These are phyloP conservation scores for Thuidium tamariscinum DNA, from an alignment of 225 moss, liverwort and hornwort species.

Conservation along the genomic window DNA sequence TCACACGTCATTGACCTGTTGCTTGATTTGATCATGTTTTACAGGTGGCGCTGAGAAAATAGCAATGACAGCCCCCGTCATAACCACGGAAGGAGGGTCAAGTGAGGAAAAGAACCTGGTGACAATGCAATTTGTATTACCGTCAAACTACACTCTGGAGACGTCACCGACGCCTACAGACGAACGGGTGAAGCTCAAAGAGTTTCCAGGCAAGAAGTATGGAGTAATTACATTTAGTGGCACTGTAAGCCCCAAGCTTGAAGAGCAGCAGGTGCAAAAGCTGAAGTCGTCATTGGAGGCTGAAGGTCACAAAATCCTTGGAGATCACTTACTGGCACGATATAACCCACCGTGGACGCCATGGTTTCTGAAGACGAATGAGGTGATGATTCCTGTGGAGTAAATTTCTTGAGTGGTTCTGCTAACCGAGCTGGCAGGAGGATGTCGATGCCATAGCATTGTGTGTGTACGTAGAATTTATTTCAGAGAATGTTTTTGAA, in stretches of 20 bases:
- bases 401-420: not conserved
- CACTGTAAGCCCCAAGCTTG: conserved; percentile 31
- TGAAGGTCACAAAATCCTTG: conserved; percentile 59
- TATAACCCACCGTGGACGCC: conserved; percentile 97
- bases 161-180: conserved; percentile 78
- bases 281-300: conserved; percentile 43
- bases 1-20: not conserved
- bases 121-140: conserved; percentile 90
- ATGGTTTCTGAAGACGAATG: conserved; percentile 85
- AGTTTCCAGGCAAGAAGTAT: conserved; percentile 58
- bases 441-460: not conserved
- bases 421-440: too few relatives aligned
- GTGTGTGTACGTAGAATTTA: not conserved
- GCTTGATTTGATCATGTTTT: not conserved
- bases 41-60: conserved; percentile 37
- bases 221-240: conserved; percentile 71
- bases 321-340: conserved; percentile 59
- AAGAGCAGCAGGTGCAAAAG: conserved; percentile 40
- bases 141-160: conserved; percentile 65
- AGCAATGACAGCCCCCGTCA: conserved; percentile 90
- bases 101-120: conserved; percentile 37
- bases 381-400: conserved; percentile 80
- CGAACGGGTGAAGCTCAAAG: conserved; percentile 60
- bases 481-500: not conserved
- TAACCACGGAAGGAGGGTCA: conserved; percentile 40